Base-by-base conservation (phyloP, 2,329 filamentous ascomycete genomes). In the Venturia nashicola region DNA sequence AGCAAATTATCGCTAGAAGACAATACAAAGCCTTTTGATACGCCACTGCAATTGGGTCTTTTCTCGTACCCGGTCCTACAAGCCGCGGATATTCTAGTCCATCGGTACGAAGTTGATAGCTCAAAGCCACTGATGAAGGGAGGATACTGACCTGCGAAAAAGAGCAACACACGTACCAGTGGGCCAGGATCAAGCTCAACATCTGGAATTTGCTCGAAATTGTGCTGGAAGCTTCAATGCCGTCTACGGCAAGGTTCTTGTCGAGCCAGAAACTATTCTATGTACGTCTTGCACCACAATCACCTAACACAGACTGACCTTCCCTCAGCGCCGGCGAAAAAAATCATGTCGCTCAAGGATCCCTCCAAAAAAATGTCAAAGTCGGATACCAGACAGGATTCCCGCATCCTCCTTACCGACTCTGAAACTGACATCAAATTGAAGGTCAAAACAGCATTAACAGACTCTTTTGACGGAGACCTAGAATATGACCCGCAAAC, bases 21-120 rank as follows among this genome's bases (percentile, higher is more conserved):
- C 23, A 78, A 85, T 65, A 79, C 82, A 2, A 81, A 79, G 8
- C 75, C 83, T 1, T 74, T 89, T 5, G 84, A 88, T 61, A 61
- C 70, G 18, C 69, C 63, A 23, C 81, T 96, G 66, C 95, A 94
- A 74, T 83, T 97, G 5, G 93, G 94, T 18, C 81, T 99, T 4
- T 96, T 97, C 73, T 95, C 92, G 8, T 99, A 99, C 72, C 94
- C 94, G 1, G 91, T 99, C 44, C 83, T 99, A 0, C 92, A 97
- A 76, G 93, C 94, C 23, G 94, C 94, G 54, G 94, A 99, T 75
- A 89, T 99, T 59, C 82, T 97, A 44, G 83, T 97, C 8, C 92
- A 97, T 72, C 80, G 86, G 84, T 88, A 75, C 39, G 51, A 8
- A 63, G 71, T 65, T 39, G 51, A 62, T 20, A 34, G 59, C 54